These are phyloP conservation scores for Cyberlindnera bimundalis DNA, from an alignment of 805 yeast species.

Conservation along the genomic window DNA sequence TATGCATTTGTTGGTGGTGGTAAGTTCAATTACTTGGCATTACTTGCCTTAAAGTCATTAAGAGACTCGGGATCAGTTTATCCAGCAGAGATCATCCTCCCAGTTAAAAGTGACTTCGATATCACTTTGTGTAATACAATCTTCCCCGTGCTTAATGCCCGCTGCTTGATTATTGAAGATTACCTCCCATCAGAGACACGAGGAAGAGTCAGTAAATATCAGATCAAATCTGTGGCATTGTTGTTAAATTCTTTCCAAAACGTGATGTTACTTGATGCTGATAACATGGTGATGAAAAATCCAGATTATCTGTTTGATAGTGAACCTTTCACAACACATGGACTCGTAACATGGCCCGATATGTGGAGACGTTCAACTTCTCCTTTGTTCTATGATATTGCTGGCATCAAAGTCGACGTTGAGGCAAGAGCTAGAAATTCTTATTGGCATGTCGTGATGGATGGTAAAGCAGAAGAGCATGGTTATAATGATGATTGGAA, in stretches of 20 bases:
- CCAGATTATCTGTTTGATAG: slow-evolving; percentile 50
- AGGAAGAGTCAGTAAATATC: slow-evolving; percentile 46
- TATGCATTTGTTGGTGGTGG: slow-evolving; percentile 72
- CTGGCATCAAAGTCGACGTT: slow-evolving; percentile 34
- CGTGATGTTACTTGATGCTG: slow-evolving; percentile 70
- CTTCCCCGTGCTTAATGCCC: slow-evolving; percentile 57
- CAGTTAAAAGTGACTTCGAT: slow-evolving; percentile 62
- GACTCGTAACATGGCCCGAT: slow-evolving; percentile 61
- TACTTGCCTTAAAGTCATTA: slow-evolving; percentile 47
- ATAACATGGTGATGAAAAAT: slow-evolving; percentile 57
- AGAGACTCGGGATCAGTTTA: slow-evolving; percentile 59
- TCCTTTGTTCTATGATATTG: slow-evolving; percentile 53
- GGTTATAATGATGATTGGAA: slow-evolving; percentile 8
- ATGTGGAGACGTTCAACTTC: slow-evolving; percentile 62
- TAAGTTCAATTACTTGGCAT: slow-evolving; percentile 54
- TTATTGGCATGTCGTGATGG: slow-evolving; percentile 23
- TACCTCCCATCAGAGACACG: slow-evolving; percentile 44
- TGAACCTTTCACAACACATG: slow-evolving; percentile 37
- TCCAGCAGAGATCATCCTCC: slow-evolving; percentile 78
- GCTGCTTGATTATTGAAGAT: slow-evolving; percentile 52
- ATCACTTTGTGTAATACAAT: slow-evolving; percentile 58
- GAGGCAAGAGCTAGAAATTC: slow-evolving; percentile 33
- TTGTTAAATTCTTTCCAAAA: slow-evolving; percentile 74
- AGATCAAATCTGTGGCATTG: slow-evolving; percentile 64
- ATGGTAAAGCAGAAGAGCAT: slow-evolving; percentile 11